Conservation (phyloP, 1,284 basidiomycete genomes). For the Phylloporus sp. region DNA sequence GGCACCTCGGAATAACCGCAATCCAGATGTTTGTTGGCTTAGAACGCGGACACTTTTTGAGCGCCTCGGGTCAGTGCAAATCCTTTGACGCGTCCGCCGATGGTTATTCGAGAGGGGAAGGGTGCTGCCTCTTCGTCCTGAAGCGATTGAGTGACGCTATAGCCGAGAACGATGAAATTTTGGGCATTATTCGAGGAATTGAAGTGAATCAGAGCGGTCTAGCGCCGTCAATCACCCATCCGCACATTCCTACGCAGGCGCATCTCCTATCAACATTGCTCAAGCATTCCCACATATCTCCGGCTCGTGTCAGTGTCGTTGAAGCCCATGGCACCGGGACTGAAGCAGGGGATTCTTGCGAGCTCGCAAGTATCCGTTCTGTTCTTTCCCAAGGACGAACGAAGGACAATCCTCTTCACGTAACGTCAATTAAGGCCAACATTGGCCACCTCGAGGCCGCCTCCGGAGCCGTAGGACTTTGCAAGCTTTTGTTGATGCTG, state of each 20-base stretch:
- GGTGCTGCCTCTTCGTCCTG: slow-evolving; percentile 74
- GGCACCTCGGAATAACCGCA: slow-evolving; percentile 14
- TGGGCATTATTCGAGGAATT: slow-evolving; percentile 71
- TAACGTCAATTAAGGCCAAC: slow-evolving; percentile 76
- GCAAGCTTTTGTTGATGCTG: slow-evolving; percentile 76
- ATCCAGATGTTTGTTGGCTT: slow-evolving; percentile 73
- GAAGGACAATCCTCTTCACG: slow-evolving; percentile 59
- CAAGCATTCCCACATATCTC: slow-evolving; percentile 51
- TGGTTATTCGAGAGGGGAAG: slow-evolving; percentile 77
- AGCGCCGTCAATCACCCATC: slow-evolving; percentile 74
- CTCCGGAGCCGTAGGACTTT: slow-evolving; percentile 73
- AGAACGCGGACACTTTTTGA: slow-evolving; percentile 74
- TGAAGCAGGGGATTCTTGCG: slow-evolving; percentile 71
- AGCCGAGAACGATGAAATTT: slow-evolving; percentile 68
- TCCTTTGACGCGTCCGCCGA: slow-evolving; percentile 75
- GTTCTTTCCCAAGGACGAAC: slow-evolving; percentile 56
- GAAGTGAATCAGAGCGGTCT: slow-evolving; percentile 75
- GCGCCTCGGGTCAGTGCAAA: slow-evolving; percentile 71
- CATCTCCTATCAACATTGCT: slow-evolving; percentile 61
- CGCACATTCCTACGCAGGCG: slow-evolving; percentile 68
- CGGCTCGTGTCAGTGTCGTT: slow-evolving; percentile 61
- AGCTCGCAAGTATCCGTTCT: slow-evolving; percentile 67
- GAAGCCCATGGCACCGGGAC: slow-evolving; percentile 81
- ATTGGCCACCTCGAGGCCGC: slow-evolving; percentile 80
- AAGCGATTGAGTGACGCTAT: slow-evolving; percentile 74